Percentiles rank a stretch among this genome's conserved stretches.
Evolutionary conservation across 2,329 filamentous ascomycete genomes (phyloP).

Genomic region (Claviceps arundinis): DNA sequence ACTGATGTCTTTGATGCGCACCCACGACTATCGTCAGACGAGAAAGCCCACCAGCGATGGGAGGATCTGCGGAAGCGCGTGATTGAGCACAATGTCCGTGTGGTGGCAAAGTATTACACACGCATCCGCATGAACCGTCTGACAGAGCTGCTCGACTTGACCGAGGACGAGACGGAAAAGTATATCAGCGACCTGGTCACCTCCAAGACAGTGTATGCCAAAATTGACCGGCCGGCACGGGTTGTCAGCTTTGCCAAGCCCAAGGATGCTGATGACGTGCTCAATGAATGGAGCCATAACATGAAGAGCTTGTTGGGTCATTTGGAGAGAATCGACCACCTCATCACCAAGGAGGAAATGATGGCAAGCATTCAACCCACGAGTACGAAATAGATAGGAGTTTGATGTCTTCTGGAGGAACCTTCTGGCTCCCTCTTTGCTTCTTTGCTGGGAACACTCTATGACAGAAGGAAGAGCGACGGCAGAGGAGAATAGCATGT

Average conservation of each 20-base stretch:
- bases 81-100: conserved; percentile 97
- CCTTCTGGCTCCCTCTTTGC: too few species aligned
- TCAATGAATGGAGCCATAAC: conserved; percentile 98
- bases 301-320: conserved; percentile 87
- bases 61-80: conserved; percentile 93
- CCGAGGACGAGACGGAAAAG: conserved; percentile 94
- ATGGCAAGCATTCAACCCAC: conserved; percentile 88
- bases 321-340: conserved; percentile 84
- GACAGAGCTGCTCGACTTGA: conserved; percentile 80
- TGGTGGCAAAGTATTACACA: conserved; percentile 97
- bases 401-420: not conserved
- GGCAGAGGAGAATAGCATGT: too few species aligned
- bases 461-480: not conserved
- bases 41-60: conserved; percentile 78
- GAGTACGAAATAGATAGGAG: conserved; percentile 21
- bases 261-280: conserved; percentile 82
- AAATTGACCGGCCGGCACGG: conserved; percentile 86
- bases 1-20: conserved; percentile 80
- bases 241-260: conserved; percentile 93
- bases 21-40: conserved; percentile 52
- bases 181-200: conserved; percentile 97
- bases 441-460: not conserved
- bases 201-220: conserved; percentile 93
- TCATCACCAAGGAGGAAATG: conserved; percentile 99
- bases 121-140: conserved; percentile 86